Percentiles rank a stretch among this genome's conserved stretches.
phyloP scores from a whole-genome alignment of 176 grass and related monocot species.

The Tuctoria greenei region DNA sequence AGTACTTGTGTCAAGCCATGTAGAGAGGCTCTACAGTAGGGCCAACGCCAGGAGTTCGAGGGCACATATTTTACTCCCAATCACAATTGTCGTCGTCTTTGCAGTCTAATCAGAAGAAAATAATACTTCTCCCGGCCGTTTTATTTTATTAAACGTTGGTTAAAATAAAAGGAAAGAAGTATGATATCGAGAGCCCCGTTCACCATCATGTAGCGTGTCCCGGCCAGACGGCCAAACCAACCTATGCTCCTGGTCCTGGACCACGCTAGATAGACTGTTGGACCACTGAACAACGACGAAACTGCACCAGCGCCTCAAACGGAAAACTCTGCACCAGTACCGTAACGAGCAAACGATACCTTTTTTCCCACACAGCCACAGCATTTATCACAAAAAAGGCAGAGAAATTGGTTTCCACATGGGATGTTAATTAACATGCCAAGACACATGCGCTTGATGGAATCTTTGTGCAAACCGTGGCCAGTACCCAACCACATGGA shows the following conservation, averaged over 20 bases:
- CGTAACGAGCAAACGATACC: background rate
- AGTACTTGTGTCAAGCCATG: background rate
- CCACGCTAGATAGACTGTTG: background rate
- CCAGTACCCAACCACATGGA: conserved; percentile 33
- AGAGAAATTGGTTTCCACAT: background rate
- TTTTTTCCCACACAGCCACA: too few relatives aligned
- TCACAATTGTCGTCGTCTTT: background rate
- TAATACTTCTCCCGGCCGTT: too few relatives aligned
- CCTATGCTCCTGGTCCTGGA: conserved; percentile 16
- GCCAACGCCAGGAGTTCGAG: background rate
- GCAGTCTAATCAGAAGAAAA: background rate
- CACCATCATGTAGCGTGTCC: background rate
- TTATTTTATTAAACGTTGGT: too few relatives aligned
- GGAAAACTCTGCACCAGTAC: background rate
- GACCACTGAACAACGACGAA: background rate
- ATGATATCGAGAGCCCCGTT: background rate
- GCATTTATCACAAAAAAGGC: background rate
- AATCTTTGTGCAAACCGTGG: conserved; percentile 45
- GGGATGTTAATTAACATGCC: conserved; percentile 1
- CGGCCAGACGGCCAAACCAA: too few relatives aligned
- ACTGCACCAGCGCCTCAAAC: background rate
- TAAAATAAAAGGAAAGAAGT: too few relatives aligned
- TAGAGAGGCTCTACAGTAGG: background rate
- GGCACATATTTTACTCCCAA: background rate
- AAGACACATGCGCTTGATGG: conserved; percentile 22